phyloP scores from a whole-genome alignment of 768 basidiomycete genomes.

The Boletus sp. region DNA sequence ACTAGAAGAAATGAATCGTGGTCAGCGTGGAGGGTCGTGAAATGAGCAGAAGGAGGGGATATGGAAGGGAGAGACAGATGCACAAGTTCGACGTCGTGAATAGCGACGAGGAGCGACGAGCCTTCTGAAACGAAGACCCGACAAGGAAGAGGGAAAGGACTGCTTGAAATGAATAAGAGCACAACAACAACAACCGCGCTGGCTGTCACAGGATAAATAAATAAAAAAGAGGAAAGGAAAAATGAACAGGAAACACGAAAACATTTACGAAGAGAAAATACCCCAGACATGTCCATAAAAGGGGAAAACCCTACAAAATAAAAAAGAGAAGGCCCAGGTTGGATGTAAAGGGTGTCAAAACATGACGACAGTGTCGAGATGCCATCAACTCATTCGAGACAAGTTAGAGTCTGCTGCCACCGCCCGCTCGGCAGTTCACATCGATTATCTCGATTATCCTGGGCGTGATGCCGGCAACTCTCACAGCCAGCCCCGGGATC shows the following conservation, averaged over 20 bases:
- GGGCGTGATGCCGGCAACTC: conserved; percentile 19
- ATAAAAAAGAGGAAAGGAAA: conserved; percentile 10
- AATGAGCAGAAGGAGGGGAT: conserved; percentile 22
- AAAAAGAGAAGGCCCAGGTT: conserved; percentile 9
- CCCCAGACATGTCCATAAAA: conserved; percentile 17
- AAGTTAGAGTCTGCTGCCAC: conserved; percentile 19
- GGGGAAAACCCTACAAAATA: conserved; percentile 3
- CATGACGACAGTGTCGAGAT: conserved; percentile 19
- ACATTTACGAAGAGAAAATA: conserved; percentile 2
- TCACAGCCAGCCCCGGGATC: conserved; percentile 11
- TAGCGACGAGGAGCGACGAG: conserved; percentile 24
- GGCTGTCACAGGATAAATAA: conserved; percentile 10
- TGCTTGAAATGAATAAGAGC: conserved; percentile 33
- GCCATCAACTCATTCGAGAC: conserved; percentile 29
- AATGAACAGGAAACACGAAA: conserved; percentile 3
- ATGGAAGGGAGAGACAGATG: conserved; percentile 19
- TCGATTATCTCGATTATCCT: conserved; percentile 8
- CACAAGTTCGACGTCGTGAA: conserved; percentile 18
- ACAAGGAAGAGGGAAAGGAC: conserved; percentile 22
- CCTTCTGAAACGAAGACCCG: conserved; percentile 26
- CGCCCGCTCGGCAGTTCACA: conserved; percentile 10
- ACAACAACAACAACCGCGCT: conserved; percentile 23
- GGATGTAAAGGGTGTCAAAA: conserved; percentile 16
- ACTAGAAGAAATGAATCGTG: conserved; percentile 36
- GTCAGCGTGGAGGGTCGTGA: conserved; percentile 39